These are phyloP conservation scores for Pochonia chlamydosporia DNA, from an alignment of 2,329 filamentous ascomycete genomes.

Conservation along the genomic window DNA sequence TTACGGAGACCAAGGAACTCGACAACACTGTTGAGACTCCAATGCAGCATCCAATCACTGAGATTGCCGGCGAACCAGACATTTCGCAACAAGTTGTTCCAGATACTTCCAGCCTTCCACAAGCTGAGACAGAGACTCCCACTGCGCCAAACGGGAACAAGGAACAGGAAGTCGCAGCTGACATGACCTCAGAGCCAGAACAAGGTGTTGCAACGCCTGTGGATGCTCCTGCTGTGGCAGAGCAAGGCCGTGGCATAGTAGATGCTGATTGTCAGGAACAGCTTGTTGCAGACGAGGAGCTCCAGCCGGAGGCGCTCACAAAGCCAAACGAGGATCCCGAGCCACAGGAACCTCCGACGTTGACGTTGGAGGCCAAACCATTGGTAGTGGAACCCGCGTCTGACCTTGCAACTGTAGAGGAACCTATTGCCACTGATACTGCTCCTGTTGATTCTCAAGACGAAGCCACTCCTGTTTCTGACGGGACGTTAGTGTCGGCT, in stretches of 20 bases:
- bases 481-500: no score
- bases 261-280: background rate
- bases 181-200: background rate
- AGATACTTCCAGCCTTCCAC: background rate
- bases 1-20: background rate
- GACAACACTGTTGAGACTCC: background rate
- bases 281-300: background rate
- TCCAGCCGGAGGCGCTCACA: background rate
- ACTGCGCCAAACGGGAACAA: background rate
- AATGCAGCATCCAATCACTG: background rate
- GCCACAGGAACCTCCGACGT: background rate
- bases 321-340: background rate
- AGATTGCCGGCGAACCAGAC: background rate
- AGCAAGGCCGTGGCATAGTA: background rate
- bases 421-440: background rate
- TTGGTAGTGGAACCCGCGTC: background rate
- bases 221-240: background rate
- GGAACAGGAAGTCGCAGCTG: background rate
- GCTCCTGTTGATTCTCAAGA: background rate
- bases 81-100: background rate
- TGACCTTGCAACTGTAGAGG: background rate
- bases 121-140: background rate
- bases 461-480: background rate
- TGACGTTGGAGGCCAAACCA: background rate
- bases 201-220: background rate